Conservation (phyloP, 108 stramenopile species). For the Nitzschia sp. region DNA sequence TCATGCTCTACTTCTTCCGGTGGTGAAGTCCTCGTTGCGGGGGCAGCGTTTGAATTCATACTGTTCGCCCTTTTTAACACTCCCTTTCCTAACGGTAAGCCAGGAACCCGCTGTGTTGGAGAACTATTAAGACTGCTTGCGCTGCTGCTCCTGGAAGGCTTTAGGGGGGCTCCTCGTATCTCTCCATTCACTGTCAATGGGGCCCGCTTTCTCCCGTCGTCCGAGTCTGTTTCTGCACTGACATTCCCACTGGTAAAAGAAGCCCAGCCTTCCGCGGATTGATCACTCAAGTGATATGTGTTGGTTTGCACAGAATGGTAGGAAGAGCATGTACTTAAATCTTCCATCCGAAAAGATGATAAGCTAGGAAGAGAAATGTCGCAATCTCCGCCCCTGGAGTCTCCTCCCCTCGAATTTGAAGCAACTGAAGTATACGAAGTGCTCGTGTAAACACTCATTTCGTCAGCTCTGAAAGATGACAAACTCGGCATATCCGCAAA, state of each 20-base stretch:
- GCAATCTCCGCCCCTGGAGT: slow-evolving; percentile 15
- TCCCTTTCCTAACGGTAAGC: not conserved
- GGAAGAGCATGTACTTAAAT: slow-evolving; percentile 19
- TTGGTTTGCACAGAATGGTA: slow-evolving; percentile 5
- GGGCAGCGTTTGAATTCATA: not conserved
- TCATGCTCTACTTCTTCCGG: not conserved
- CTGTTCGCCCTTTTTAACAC: not conserved
- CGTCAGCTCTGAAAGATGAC: slow-evolving; percentile 22
- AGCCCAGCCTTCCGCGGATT: slow-evolving; percentile 12
- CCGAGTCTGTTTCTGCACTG: slow-evolving; percentile 12
- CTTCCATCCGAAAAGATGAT: slow-evolving; percentile 19
- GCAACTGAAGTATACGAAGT: slow-evolving; percentile 13
- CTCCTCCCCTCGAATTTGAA: slow-evolving; percentile 9
- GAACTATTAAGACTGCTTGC: not conserved
- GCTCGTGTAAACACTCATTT: slow-evolving; percentile 3
- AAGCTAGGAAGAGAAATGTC: slow-evolving; percentile 26
- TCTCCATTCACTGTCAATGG: not conserved
- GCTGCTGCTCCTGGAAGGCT: not conserved
- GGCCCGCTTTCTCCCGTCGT: slow-evolving; percentile 9
- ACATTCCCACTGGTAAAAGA: slow-evolving; percentile 21
- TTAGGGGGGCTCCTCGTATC: not conserved
- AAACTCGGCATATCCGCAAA: slow-evolving; percentile 32
- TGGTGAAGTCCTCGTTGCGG: not conserved
- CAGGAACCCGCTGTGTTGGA: not conserved
- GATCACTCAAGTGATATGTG: slow-evolving; percentile 13